Conservation (phyloP, 2,329 filamentous ascomycete species). For the Fonsecaea multimorphosa region DNA sequence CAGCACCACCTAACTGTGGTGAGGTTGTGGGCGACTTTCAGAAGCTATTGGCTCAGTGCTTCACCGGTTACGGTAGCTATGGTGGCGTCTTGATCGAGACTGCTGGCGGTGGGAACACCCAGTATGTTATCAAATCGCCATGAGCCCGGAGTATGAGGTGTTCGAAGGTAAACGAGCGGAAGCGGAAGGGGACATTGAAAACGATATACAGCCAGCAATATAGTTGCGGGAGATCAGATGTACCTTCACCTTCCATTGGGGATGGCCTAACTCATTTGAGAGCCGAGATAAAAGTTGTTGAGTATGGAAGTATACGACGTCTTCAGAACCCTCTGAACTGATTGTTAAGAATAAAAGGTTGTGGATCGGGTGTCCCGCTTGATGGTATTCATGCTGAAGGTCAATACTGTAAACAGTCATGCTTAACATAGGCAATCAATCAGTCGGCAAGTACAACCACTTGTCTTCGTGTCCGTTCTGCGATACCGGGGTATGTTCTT, state of each 20-base stretch:
- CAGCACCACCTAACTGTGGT: constrained; percentile 16
- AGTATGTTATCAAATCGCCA: constrained; percentile 19
- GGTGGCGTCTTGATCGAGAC: constrained; percentile 20
- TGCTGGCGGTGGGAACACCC: constrained; percentile 12
- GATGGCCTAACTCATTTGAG: not conserved
- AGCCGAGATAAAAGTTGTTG: not conserved
- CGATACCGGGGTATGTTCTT: not conserved
- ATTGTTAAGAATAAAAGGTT: not conserved
- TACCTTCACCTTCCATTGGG: not conserved
- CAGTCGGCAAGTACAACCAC: not conserved
- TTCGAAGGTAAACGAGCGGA: not conserved
- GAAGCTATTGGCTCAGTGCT: constrained; percentile 19
- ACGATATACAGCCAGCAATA: not conserved
- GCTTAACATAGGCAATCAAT: not conserved
- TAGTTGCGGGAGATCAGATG: not conserved
- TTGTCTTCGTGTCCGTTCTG: not conserved
- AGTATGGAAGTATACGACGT: not conserved
- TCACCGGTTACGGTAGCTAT: constrained; percentile 13
- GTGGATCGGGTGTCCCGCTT: not conserved
- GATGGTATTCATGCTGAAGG: not conserved
- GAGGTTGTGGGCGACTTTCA: constrained; percentile 19
- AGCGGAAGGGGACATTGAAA: not conserved
- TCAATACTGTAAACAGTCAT: not conserved
- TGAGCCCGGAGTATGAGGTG: not conserved
- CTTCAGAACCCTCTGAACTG: not conserved